Conservation (phyloP, 163 green algal genomes). For the Coccomyxa subellipsoidea region DNA sequence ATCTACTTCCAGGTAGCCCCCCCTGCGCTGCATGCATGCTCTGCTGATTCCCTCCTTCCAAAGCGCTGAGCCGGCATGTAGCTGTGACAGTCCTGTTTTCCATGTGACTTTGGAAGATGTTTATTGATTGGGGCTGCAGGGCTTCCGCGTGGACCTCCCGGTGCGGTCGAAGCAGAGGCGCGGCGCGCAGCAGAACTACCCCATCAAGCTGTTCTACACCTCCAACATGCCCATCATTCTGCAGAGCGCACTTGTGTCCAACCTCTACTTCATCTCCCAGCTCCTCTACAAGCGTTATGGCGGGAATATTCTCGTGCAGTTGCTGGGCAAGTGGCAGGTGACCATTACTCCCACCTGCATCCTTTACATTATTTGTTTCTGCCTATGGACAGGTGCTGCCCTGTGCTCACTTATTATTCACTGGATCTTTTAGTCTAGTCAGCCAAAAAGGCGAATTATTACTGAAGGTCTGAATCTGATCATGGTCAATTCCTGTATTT, state of each 20-base stretch:
- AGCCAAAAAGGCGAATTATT: too few relatives aligned
- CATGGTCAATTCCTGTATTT: too few relatives aligned
- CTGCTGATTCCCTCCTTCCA: neutral
- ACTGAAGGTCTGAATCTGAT: too few relatives aligned
- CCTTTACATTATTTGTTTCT: too few relatives aligned
- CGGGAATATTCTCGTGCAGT: conserved; percentile 88
- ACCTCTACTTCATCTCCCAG: conserved; percentile 99
- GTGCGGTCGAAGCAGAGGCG: conserved; percentile 90
- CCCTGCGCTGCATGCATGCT: neutral
- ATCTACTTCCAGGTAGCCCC: conserved; percentile 94
- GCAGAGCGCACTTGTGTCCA: conserved; percentile 97
- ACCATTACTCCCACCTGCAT: too few relatives aligned
- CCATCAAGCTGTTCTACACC: conserved; percentile 99
- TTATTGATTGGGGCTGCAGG: too few relatives aligned
- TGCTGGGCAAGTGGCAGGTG: conserved; percentile 92
- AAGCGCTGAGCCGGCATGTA: neutral
- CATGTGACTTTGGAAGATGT: too few relatives aligned
- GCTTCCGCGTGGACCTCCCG: conserved; percentile 97
- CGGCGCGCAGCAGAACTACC: conserved; percentile 81
- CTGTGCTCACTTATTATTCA: too few relatives aligned
- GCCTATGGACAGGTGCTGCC: too few relatives aligned
- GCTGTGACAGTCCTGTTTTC: neutral
- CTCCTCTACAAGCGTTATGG: conserved; percentile 96
- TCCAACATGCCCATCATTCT: conserved; percentile 99
- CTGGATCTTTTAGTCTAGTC: too few relatives aligned